Conservation (phyloP, 768 basidiomycete genomes). For the Arthromyces matolae region DNA sequence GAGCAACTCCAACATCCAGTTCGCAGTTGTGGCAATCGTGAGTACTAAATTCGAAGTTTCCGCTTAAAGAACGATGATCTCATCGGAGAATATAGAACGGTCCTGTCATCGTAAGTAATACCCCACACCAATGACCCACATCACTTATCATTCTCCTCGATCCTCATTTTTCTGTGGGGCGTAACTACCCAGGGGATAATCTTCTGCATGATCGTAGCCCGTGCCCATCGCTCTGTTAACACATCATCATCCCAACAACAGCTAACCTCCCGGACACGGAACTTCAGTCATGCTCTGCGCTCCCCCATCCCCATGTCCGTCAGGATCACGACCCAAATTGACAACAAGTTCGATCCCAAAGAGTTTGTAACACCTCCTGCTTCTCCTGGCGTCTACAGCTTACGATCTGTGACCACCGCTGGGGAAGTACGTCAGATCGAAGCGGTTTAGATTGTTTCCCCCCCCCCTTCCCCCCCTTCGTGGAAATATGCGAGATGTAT, state of each 20-base stretch:
- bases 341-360: constrained; percentile 9
- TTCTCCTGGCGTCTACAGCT: constrained; percentile 12
- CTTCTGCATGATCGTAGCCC: constrained; percentile 22
- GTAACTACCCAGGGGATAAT: constrained; percentile 21
- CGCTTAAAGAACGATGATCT: constrained; percentile 7
- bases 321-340: constrained; percentile 18
- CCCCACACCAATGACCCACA: not conserved
- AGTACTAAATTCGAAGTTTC: not conserved
- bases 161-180: not conserved
- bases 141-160: not conserved
- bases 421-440: too few species aligned
- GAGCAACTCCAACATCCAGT: constrained; percentile 14
- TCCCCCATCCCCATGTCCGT: constrained; percentile 16
- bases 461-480: not conserved
- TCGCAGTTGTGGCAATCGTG: constrained; percentile 16
- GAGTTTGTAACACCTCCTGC: constrained; percentile 14
- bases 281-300: constrained; percentile 13
- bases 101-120: constrained; percentile 17
- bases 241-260: constrained; percentile 1
- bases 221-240: constrained; percentile 15
- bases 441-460: not conserved
- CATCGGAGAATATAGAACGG: constrained; percentile 15
- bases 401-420: not conserved
- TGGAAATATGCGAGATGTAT: not conserved
- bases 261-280: constrained; percentile 10